phyloP scores from a whole-genome alignment of 140 eudicot genomes.

The Cichorium intybus region DNA sequence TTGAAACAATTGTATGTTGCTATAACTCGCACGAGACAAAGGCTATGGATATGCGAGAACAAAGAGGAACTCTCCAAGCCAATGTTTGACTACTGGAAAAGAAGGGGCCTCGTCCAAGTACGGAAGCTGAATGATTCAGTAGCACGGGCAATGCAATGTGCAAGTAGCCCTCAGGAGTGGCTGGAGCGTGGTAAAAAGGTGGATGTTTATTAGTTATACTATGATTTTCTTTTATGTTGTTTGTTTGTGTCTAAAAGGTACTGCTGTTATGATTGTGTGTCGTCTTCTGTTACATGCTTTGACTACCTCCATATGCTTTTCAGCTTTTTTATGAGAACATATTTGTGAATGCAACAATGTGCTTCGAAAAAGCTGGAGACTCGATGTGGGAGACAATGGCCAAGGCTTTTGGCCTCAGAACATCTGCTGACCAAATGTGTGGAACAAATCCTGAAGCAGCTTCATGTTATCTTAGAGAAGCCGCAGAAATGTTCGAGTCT shows the following conservation, averaged over 20 bases:
- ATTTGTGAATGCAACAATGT: constrained; percentile 61
- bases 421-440: constrained; percentile 33
- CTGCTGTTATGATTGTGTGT: not conserved
- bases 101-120: constrained; percentile 32
- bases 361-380: constrained; percentile 74
- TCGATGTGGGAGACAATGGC: constrained; percentile 47
- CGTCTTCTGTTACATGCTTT: not conserved
- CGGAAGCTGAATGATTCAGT: constrained; percentile 46
- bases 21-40: constrained; percentile 56
- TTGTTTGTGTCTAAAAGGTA: constrained; percentile 12
- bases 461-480: constrained; percentile 28
- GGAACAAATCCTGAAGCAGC: constrained; percentile 33
- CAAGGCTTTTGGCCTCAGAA: constrained; percentile 44
- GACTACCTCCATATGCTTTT: not conserved
- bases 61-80: constrained; percentile 50
- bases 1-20: constrained; percentile 59
- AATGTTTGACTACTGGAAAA: constrained; percentile 58
- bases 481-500: constrained; percentile 53
- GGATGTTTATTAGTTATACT: not conserved
- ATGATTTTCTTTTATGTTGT: not conserved
- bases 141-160: constrained; percentile 42
- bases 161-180: constrained; percentile 63
- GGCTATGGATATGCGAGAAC: constrained; percentile 61
- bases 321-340: constrained; percentile 64
- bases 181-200: constrained; percentile 53